Evolutionary conservation across 2,329 filamentous ascomycete genomes (phyloP).

Genomic region (Fusarium hostae): DNA sequence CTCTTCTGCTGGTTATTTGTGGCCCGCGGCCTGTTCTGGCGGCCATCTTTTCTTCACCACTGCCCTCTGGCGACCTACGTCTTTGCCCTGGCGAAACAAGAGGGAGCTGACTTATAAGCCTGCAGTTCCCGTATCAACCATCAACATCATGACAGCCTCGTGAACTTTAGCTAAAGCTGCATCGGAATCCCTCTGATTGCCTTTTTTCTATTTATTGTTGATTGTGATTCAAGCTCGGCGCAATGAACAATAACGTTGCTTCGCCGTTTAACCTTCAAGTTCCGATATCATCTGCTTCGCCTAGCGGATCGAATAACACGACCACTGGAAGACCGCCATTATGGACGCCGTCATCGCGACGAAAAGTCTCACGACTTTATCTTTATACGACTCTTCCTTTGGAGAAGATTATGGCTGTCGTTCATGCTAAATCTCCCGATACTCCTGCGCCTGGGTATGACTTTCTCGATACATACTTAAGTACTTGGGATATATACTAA

Average conservation of each 20-base stretch:
- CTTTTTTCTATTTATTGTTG: constrained; percentile 3
- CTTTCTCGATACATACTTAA: not conserved
- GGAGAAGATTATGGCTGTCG: constrained; percentile 60
- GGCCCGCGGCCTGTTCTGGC: constrained; percentile 23
- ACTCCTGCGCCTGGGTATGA: constrained; percentile 61
- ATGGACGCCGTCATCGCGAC: constrained; percentile 64
- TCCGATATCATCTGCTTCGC: constrained; percentile 41
- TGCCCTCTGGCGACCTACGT: constrained; percentile 28
- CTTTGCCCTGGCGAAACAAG: constrained; percentile 10
- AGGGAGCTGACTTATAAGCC: constrained; percentile 35
- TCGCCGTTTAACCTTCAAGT: constrained; percentile 33
- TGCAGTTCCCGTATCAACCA: constrained; percentile 14
- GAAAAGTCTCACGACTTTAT: constrained; percentile 66
- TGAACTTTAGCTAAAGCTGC: constrained; percentile 27
- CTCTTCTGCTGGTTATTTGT: constrained; percentile 22
- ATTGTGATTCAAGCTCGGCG: not conserved
- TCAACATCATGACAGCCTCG: constrained; percentile 32
- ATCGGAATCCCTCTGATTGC: constrained; percentile 3
- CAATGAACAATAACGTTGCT: constrained; percentile 28
- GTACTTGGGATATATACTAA: constrained; percentile 16
- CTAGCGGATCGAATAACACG: constrained; percentile 46
- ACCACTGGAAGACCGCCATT: constrained; percentile 64
- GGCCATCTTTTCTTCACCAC: constrained; percentile 26
- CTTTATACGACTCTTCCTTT: constrained; percentile 65
- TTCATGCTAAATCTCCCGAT: constrained; percentile 56